A percentile compares a stretch with the other conserved stretches of the same genome.
phyloP scores from a whole-genome alignment of 805 yeast species.

The Starmerella cellae region DNA sequence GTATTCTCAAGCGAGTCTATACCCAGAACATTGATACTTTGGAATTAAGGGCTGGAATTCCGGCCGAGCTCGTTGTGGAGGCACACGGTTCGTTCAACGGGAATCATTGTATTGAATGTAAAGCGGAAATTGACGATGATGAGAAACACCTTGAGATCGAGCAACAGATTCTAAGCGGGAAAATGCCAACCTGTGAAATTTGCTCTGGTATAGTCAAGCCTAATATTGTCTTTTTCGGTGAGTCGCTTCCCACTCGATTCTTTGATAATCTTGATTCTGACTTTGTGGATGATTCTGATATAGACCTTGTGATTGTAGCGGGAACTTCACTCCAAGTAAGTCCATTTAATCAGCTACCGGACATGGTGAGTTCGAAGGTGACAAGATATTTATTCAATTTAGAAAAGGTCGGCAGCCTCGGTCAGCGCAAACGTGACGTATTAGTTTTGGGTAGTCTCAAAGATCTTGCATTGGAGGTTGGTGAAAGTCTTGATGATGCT shows the following conservation, averaged over 20 bases:
- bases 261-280: slow-evolving; percentile 57
- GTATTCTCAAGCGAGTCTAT: slow-evolving; percentile 53
- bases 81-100: slow-evolving; percentile 91
- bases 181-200: slow-evolving; percentile 37
- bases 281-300: slow-evolving; percentile 20
- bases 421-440: slow-evolving; percentile 48
- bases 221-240: slow-evolving; percentile 90
- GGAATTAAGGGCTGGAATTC: slow-evolving; percentile 72
- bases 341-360: slow-evolving; percentile 79
- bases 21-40: slow-evolving; percentile 91
- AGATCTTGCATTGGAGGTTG: slow-evolving; percentile 12
- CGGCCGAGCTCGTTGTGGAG: slow-evolving; percentile 53
- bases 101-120: slow-evolving; percentile 74
- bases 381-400: slow-evolving; percentile 58
- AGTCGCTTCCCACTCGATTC: slow-evolving; percentile 57
- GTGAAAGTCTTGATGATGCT: not conserved
- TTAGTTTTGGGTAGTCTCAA: slow-evolving; percentile 55
- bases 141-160: slow-evolving; percentile 23
- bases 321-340: slow-evolving; percentile 84
- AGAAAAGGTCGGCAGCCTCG: slow-evolving; percentile 60
- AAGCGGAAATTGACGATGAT: slow-evolving; percentile 32
- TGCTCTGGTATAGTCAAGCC: slow-evolving; percentile 81
- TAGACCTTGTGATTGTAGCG: slow-evolving; percentile 67
- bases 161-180: slow-evolving; percentile 14
- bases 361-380: slow-evolving; percentile 39